A percentile compares a stretch with the other conserved stretches of the same genome.
Evolutionary conservation across 352 stramenopile genomes (phyloP).

Genomic region (Pythium volutum): DNA sequence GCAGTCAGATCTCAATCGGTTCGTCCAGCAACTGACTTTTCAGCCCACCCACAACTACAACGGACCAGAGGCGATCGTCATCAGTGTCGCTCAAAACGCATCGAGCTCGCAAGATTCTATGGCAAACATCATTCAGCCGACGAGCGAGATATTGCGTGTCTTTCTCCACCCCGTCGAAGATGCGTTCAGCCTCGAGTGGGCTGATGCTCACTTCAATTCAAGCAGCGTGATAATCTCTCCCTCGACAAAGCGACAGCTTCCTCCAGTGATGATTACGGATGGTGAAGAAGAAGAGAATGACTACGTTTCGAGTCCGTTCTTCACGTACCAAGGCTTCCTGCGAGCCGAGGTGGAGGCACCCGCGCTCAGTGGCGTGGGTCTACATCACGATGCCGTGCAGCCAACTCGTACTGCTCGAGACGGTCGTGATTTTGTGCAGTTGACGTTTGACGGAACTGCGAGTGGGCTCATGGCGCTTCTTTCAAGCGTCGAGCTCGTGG

Average conservation of each 20-base stretch:
- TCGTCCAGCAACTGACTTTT: constrained; percentile 29
- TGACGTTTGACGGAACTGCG: constrained; percentile 14
- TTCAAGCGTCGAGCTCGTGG: not conserved
- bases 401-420: not conserved
- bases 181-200: constrained; percentile 27
- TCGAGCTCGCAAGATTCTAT: not conserved
- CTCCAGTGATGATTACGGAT: constrained; percentile 3
- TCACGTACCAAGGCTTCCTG: constrained; percentile 2
- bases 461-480: constrained; percentile 4
- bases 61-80: constrained; percentile 35
- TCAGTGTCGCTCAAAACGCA: constrained; percentile 23
- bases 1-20: constrained; percentile 3
- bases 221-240: not conserved
- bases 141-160: constrained; percentile 28
- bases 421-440: not conserved
- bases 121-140: not conserved
- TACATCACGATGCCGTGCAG: constrained; percentile 3
- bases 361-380: not conserved
- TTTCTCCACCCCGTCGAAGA: constrained; percentile 34
- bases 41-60: constrained; percentile 32
- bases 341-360: constrained; percentile 1
- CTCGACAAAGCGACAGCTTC: not conserved
- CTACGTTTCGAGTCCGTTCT: constrained; percentile 1
- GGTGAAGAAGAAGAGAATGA: not conserved
- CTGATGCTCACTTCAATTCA: not conserved